Conservation (phyloP, 257 asterid genomes). For the Plectranthus barbatus region DNA sequence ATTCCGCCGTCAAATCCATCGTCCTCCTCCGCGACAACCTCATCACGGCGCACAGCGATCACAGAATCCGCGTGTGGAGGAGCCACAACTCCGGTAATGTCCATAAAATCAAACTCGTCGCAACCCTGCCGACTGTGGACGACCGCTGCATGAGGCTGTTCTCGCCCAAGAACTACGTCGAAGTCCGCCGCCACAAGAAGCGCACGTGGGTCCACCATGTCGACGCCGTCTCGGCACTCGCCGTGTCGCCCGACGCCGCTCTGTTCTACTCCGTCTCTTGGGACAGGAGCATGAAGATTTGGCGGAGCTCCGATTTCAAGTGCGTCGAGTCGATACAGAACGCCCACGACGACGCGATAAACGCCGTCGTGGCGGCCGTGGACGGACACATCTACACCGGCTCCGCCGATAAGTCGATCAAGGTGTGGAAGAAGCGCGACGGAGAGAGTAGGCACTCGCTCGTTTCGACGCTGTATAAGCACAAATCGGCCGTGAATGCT, state of each 20-base stretch:
- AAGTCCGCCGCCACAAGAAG: constrained; percentile 48
- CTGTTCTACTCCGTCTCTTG: constrained; percentile 68
- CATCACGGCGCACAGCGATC: constrained; percentile 72
- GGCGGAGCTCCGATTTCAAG: constrained; percentile 63
- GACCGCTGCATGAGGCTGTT: constrained; percentile 55
- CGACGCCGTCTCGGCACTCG: constrained; percentile 62
- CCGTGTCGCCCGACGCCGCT: constrained; percentile 36
- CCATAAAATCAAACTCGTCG: constrained; percentile 25
- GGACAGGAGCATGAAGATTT: constrained; percentile 68
- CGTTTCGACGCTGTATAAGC: constrained; percentile 44
- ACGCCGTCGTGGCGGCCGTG: constrained; percentile 42
- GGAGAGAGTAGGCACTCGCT: constrained; percentile 31
- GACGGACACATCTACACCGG: constrained; percentile 55
- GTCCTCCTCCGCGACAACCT: constrained; percentile 32
- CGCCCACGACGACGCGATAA: constrained; percentile 80
- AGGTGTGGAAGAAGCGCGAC: constrained; percentile 39
- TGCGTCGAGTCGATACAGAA: constrained; percentile 57
- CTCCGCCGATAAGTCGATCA: constrained; percentile 62
- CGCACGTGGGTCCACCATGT: constrained; percentile 78
- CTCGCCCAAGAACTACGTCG: constrained; percentile 48
- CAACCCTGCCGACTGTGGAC: constrained; percentile 52
- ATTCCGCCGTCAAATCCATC: constrained; percentile 49
- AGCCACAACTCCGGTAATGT: constrained; percentile 7
- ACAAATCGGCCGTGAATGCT: constrained; percentile 73
- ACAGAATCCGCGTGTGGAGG: constrained; percentile 67